These are phyloP conservation scores for Lantana camara DNA, from an alignment of 257 asterid genomes.

Conservation along the genomic window DNA sequence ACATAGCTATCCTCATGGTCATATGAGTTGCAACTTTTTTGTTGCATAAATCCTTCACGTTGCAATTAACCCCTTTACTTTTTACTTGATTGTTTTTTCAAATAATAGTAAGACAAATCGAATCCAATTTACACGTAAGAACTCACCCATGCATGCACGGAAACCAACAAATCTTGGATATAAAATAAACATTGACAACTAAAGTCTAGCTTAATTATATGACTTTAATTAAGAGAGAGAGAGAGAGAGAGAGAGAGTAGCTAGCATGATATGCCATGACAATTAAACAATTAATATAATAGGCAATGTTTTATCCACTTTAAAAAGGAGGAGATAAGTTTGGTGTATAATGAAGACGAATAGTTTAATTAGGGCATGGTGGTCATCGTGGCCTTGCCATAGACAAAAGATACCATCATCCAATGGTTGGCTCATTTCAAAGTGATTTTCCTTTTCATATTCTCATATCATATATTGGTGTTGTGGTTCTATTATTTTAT, in stretches of 20 bases:
- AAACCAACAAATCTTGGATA: not conserved
- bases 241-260: too few species aligned
- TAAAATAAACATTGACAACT: constrained; percentile 15
- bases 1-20: too few species aligned
- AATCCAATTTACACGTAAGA: constrained; percentile 30
- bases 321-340: constrained; percentile 18
- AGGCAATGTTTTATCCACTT: constrained; percentile 36
- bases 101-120: not conserved
- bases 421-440: constrained; percentile 33
- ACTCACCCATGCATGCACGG: constrained; percentile 44
- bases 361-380: constrained; percentile 35
- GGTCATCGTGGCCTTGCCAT: constrained; percentile 33
- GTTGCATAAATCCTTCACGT: not conserved
- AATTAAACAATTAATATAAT: not conserved
- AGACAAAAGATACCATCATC: constrained; percentile 32
- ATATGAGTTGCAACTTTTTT: too few species aligned
- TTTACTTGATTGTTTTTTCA: not conserved
- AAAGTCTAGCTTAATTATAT: not conserved
- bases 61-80: not conserved
- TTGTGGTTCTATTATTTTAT: not conserved
- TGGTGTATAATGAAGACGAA: constrained; percentile 38
- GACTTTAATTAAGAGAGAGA: too few species aligned
- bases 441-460: constrained; percentile 56
- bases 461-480: constrained; percentile 22
- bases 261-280: too few species aligned